Percentiles rank a stretch among this genome's conserved stretches.
Conservation (phyloP, 1,284 basidiomycete genomes). For the Malassezia equina region DNA sequence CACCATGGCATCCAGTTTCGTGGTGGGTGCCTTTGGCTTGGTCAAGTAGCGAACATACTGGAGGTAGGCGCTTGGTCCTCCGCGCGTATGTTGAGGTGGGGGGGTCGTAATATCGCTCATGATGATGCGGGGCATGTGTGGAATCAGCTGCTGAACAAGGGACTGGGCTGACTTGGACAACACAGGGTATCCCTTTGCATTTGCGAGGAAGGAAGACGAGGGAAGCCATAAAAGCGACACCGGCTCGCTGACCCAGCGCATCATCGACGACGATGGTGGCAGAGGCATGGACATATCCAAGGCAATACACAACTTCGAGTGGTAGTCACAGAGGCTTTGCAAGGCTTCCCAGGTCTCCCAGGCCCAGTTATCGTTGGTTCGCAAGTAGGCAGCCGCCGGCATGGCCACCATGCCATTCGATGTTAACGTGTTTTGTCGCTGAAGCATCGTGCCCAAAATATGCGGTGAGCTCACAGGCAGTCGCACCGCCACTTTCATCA, state of each 20-base stretch:
- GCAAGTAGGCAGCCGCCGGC: slow-evolving; percentile 64
- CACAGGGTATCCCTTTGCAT: slow-evolving; percentile 92
- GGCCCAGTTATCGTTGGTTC: slow-evolving; percentile 51
- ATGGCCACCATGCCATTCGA: slow-evolving; percentile 19
- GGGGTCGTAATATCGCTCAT: slow-evolving; percentile 30
- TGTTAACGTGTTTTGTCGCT: slow-evolving; percentile 21
- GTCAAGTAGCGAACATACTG: slow-evolving; percentile 58
- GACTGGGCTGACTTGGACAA: slow-evolving; percentile 60
- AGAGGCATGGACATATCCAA: slow-evolving; percentile 80
- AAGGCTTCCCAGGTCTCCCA: slow-evolving; percentile 99
- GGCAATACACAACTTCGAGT: slow-evolving; percentile 63
- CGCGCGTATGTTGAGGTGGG: slow-evolving; percentile 52
- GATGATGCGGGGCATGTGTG: slow-evolving; percentile 25
- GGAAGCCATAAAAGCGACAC: slow-evolving; percentile 79
- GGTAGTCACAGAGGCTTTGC: slow-evolving; percentile 75
- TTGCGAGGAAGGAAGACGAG: slow-evolving; percentile 80
- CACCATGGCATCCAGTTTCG: slow-evolving; percentile 64
- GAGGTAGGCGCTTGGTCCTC: slow-evolving; percentile 74
- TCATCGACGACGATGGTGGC: slow-evolving; percentile 54
- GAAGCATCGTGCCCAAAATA: slow-evolving; percentile 26
- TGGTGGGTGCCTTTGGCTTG: slow-evolving; percentile 27
- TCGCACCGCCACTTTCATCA: slow-evolving; percentile 37
- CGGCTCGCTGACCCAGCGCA: slow-evolving; percentile 84
- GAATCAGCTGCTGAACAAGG: slow-evolving; percentile 29
- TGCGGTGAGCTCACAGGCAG: slow-evolving; percentile 39